Conservation (phyloP, 176 grass and related monocot genomes). For the Avena eriantha region DNA sequence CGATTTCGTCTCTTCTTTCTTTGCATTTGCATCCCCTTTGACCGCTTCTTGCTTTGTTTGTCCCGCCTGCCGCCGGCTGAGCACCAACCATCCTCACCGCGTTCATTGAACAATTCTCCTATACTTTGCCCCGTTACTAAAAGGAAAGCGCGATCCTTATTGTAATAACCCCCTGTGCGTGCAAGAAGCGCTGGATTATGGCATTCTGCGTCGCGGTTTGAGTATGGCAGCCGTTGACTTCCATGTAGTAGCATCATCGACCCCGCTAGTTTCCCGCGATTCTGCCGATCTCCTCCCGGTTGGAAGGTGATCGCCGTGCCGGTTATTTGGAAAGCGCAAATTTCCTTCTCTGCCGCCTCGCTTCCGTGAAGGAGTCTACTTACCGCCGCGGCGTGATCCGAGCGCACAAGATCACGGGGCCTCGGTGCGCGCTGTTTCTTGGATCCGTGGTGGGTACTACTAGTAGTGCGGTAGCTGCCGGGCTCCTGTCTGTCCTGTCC, state of each 20-base stretch:
- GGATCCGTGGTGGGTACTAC: conserved; percentile 22
- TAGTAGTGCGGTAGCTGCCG: not conserved
- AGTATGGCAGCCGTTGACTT: conserved; percentile 41
- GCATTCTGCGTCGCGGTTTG: not conserved
- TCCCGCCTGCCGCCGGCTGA: conserved; percentile 17
- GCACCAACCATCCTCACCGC: not conserved
- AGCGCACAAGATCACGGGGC: not conserved
- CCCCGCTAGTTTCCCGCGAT: not conserved
- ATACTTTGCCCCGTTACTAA: not conserved
- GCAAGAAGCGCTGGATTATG: not conserved
- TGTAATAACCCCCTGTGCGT: not conserved
- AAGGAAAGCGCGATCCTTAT: not conserved
- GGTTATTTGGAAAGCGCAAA: not conserved
- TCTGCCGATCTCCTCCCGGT: not conserved
- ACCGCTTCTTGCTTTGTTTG: conserved; percentile 34
- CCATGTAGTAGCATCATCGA: no score
- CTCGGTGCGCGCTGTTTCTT: not conserved
- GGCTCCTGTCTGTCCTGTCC: not conserved
- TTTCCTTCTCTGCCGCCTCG: not conserved
- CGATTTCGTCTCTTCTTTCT: not conserved
- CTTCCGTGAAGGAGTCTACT: not conserved
- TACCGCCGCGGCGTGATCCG: not conserved
- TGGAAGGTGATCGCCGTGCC: not conserved
- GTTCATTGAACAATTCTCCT: conserved; percentile 32
- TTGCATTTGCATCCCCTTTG: conserved; percentile 3